Evolutionary conservation across 768 basidiomycete species (phyloP).

Genomic region (Leccinellum albellum): DNA sequence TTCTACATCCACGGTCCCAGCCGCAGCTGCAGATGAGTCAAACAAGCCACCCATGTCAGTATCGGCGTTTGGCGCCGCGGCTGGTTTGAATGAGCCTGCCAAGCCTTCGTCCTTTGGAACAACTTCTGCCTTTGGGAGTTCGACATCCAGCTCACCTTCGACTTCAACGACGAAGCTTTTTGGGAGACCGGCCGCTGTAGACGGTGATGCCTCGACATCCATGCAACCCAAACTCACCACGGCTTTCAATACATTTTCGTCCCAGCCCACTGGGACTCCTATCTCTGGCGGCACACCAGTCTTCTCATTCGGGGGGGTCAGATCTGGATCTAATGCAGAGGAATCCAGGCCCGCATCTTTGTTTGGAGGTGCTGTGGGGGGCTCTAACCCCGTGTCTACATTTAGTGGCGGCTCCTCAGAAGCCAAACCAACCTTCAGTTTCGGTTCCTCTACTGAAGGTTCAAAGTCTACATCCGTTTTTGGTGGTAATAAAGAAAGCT

Average conservation of each 20-base stretch:
- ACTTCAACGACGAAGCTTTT: conserved; percentile 9
- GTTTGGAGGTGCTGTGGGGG: conserved; percentile 14
- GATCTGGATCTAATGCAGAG: conserved; percentile 16
- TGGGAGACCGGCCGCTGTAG: conserved; percentile 12
- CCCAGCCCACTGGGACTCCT: conserved; percentile 17
- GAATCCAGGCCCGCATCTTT: conserved; percentile 13
- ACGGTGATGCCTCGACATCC: conserved; percentile 21
- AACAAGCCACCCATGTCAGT: conserved; percentile 27
- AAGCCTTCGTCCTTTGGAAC: conserved; percentile 23
- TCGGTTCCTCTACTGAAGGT: conserved; percentile 9
- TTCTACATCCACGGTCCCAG: conserved; percentile 9
- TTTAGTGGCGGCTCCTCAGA: conserved; percentile 7
- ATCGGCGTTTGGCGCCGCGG: conserved; percentile 8
- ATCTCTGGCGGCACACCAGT: conserved; percentile 7
- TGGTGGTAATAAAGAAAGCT: conserved; percentile 4
- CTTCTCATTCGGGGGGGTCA: conserved; percentile 21
- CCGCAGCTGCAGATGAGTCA: conserved; percentile 17
- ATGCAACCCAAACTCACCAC: conserved; percentile 16
- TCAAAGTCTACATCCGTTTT: conserved; percentile 13
- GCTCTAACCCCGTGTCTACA: not conserved
- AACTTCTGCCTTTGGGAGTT: conserved; percentile 21
- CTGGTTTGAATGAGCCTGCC: conserved; percentile 19
- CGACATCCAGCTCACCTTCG: conserved; percentile 13
- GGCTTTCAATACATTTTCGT: conserved; percentile 15
- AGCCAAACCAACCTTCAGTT: conserved; percentile 14